phyloP scores from a whole-genome alignment of 2,329 filamentous ascomycete genomes.

The Beauveria brongniartii region DNA sequence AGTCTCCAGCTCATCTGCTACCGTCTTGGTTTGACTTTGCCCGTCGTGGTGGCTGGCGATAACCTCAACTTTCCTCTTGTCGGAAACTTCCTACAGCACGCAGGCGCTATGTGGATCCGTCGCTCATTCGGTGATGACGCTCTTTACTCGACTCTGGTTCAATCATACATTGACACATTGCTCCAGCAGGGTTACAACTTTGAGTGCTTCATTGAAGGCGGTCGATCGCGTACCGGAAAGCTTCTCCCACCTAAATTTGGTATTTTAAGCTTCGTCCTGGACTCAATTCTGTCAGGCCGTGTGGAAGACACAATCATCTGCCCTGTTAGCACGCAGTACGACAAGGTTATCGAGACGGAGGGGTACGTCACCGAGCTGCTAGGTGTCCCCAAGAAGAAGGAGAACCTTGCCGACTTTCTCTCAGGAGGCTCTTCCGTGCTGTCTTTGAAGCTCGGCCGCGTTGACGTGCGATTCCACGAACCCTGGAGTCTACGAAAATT shows the following conservation, averaged over 20 bases:
- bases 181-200: conserved; percentile 88
- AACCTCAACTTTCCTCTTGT: conserved; percentile 93
- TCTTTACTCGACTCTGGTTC: conserved; percentile 85
- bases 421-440: conserved; percentile 76
- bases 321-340: conserved; percentile 94
- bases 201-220: conserved; percentile 96
- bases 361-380: conserved; percentile 93
- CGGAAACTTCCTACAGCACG: conserved; percentile 84
- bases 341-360: conserved; percentile 97
- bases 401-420: conserved; percentile 86
- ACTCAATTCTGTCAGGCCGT: conserved; percentile 79
- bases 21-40: conserved; percentile 77
- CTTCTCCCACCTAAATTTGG: conserved; percentile 91
- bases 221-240: conserved; percentile 87
- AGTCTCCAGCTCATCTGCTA: conserved; percentile 94
- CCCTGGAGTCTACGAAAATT: conserved; percentile 87
- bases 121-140: conserved; percentile 87
- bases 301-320: conserved; percentile 90
- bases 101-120: conserved; percentile 96
- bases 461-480: conserved; percentile 93
- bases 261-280: conserved; percentile 83
- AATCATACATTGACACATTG: conserved; percentile 89
- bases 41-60: conserved; percentile 88
- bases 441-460: conserved; percentile 78
- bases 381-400: conserved; percentile 90